Evolutionary conservation across 177 flowering plant species (phyloP).

Genomic region (Vitis hybrid): DNA sequence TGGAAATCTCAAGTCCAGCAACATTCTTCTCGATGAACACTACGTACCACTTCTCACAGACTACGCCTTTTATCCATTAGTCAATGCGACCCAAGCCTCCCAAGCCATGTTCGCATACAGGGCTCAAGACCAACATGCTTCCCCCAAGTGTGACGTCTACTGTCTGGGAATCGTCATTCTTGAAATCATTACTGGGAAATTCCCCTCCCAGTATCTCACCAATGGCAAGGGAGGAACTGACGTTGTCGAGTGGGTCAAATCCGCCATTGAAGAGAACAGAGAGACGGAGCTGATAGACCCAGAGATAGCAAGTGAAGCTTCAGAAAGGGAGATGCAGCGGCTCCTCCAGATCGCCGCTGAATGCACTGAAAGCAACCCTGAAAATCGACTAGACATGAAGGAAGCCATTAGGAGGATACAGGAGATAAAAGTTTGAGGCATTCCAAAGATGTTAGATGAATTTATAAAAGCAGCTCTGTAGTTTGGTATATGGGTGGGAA

Average conservation of each 20-base stretch:
- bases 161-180: conserved; percentile 65
- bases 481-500: too few species aligned
- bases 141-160: conserved; percentile 56
- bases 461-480: too few species aligned
- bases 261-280: conserved; percentile 33
- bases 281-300: conserved; percentile 54
- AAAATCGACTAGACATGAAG: conserved; percentile 35
- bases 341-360: conserved; percentile 48
- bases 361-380: conserved; percentile 40
- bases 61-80: conserved; percentile 48
- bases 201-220: conserved; percentile 55
- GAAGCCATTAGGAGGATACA: conserved; percentile 62
- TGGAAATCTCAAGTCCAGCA: conserved; percentile 80
- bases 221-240: conserved; percentile 64
- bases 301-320: conserved; percentile 29
- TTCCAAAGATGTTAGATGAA: neutral
- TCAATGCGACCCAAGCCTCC: conserved; percentile 28
- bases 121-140: conserved; percentile 38
- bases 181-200: conserved; percentile 64
- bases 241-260: conserved; percentile 56
- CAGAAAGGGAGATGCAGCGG: conserved; percentile 28
- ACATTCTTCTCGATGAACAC: conserved; percentile 41
- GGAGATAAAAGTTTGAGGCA: conserved; percentile 28
- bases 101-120: conserved; percentile 54
- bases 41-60: conserved; percentile 55